Evolutionary conservation across 2,329 filamentous ascomycete species (phyloP), one percentile per base, ranked within the genome.

Genomic region (Talaromyces sp.): DNA sequence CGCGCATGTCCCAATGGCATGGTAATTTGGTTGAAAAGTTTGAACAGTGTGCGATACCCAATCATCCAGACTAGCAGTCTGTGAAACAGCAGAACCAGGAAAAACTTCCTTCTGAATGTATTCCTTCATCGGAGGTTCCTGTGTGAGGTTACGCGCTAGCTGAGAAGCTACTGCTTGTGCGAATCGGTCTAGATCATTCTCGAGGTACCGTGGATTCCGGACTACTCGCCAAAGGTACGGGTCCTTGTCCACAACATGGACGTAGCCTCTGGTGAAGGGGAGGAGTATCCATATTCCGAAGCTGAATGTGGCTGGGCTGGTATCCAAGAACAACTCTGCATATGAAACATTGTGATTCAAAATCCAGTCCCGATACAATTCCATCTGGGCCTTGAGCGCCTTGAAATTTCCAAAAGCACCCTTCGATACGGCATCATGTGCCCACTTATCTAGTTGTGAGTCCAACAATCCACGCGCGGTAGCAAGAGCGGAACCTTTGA

Each of bases 401-500:
- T 17, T 47, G n/a, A 19, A 9, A 29, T 47, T 47, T 5, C 22
- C 32, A 27, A 47, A 47, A 2, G 32, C 44, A 11, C 44, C 44
- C 2, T 37, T 29, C 5, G 14, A 29, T 7, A 47, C 44, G 14
- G 44, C 22, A n/a, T 47, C 44, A 19, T 24, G 32, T 14, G 33
- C 44, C 44, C 44, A 47, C 19, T 47, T 17, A 29, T 47, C 44
- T 10, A 47, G 20, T 30, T 47, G 44, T 6, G 44, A 47, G n/a
- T 47, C 44, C 9, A 47, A 27, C 11, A 47, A 22, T 14, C 44
- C 44, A 14, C 32, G 44, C 36, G 44, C 44, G 14, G 44, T 47
- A 3, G 13, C 13, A 5, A 27, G 33, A 36, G 32, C 3, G 19
- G 44, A 30, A 1, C 14, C 44, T 2, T 13, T 36, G 16, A 47